Evolutionary conservation across 192 early-diverging fungal genomes (phyloP).

Genomic region (Podochytrium sp.): DNA sequence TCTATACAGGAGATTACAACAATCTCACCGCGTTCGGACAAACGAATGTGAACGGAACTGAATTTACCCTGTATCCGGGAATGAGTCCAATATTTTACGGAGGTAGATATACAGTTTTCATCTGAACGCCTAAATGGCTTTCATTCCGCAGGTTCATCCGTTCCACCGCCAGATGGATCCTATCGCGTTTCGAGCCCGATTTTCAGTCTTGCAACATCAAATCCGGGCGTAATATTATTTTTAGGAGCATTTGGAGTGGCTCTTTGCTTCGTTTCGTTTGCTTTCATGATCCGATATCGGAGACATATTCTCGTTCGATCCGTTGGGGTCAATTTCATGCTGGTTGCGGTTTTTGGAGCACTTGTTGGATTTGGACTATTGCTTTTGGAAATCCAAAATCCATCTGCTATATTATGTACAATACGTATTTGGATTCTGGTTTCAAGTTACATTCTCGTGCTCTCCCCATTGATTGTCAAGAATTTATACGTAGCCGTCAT

Average conservation of each 20-base stretch:
- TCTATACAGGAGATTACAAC: slow-evolving; percentile 5
- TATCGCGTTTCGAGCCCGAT: too few relatives aligned
- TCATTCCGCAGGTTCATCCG: neutral
- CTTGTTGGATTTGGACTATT: neutral
- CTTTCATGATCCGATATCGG: neutral
- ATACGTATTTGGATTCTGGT: neutral
- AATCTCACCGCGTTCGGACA: slow-evolving; percentile 5
- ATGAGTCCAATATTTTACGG: slow-evolving; percentile 3
- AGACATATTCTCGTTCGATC: neutral
- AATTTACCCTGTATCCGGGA: neutral
- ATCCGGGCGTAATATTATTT: too few relatives aligned
- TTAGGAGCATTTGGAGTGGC: neutral
- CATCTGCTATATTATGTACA: neutral
- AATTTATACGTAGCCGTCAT: slow-evolving; percentile 18
- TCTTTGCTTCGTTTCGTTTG: neutral
- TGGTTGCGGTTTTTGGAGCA: neutral
- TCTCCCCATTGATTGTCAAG: slow-evolving; percentile 4
- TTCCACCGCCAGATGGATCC: neutral
- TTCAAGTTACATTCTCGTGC: neutral
- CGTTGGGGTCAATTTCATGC: neutral
- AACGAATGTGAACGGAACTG: slow-evolving; percentile 7
- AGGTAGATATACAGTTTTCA: neutral
- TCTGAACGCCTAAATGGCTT: neutral
- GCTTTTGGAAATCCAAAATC: neutral
- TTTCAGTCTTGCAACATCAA: too few relatives aligned